phyloP scores from a whole-genome alignment of 164 flowering plant genomes.

The Kingdonia uniflora region DNA sequence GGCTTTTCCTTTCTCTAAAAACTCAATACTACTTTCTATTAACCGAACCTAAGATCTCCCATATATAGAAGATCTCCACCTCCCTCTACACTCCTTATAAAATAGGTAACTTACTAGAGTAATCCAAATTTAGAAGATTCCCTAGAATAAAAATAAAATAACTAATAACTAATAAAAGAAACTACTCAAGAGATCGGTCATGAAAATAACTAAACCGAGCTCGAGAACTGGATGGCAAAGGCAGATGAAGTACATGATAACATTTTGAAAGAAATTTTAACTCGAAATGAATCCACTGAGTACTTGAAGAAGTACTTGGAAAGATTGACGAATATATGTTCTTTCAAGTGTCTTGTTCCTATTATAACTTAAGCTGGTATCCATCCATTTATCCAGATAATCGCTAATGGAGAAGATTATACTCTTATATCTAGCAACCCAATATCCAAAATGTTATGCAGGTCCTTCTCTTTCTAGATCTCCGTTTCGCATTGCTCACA shows the following conservation, averaged over 20 bases:
- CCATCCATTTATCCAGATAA: constrained; percentile 57
- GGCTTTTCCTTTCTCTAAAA: too few species aligned
- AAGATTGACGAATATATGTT: constrained; percentile 27
- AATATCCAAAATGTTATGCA: constrained; percentile 68
- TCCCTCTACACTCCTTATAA: too few species aligned
- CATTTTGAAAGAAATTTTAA: constrained; percentile 44
- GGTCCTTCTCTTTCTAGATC: constrained; percentile 21
- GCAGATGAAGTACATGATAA: constrained; percentile 50
- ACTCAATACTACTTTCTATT: too few species aligned
- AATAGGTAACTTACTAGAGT: too few species aligned
- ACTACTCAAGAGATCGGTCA: too few species aligned
- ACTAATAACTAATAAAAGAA: too few species aligned
- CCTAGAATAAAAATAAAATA: too few species aligned
- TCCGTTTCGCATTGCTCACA: neutral
- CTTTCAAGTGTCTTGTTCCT: constrained; percentile 47
- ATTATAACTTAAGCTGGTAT: constrained; percentile 42
- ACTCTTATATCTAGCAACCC: constrained; percentile 53
- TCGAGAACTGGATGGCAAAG: constrained; percentile 41
- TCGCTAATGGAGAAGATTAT: constrained; percentile 61
- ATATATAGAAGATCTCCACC: too few species aligned
- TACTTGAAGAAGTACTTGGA: constrained; percentile 45
- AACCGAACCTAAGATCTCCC: too few species aligned
- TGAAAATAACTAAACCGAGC: too few species aligned
- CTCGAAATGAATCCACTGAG: constrained; percentile 43
- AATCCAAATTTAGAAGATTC: too few species aligned